These are phyloP conservation scores for Pichia kudriavzevii DNA, from an alignment of 1,139 yeast genomes.

Conservation along the genomic window DNA sequence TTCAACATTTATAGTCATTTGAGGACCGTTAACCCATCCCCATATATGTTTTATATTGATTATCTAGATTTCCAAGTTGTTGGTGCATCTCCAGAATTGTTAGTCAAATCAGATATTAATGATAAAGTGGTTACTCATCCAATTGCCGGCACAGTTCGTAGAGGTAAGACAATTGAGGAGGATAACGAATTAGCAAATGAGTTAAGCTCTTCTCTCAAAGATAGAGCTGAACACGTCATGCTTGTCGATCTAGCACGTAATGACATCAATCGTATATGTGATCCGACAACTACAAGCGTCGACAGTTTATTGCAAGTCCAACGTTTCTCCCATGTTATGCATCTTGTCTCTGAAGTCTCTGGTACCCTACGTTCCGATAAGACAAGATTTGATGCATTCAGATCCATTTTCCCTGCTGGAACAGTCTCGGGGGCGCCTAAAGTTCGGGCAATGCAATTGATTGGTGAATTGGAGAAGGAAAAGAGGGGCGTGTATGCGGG, in stretches of 20 bases:
- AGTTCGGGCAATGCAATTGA: slow-evolving; percentile 91
- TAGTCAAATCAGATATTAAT: slow-evolving; percentile 70
- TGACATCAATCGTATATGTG: slow-evolving; percentile 90
- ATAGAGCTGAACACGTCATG: slow-evolving; percentile 97
- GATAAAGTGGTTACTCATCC: slow-evolving; percentile 88
- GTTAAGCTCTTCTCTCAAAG: slow-evolving; percentile 74
- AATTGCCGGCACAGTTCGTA: slow-evolving; percentile 88
- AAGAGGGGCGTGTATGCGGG: slow-evolving; percentile 97
- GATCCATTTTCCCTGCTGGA: slow-evolving; percentile 98
- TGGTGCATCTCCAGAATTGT: slow-evolving; percentile 93
- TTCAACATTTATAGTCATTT: slow-evolving; percentile 92
- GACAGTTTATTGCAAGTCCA: slow-evolving; percentile 86
- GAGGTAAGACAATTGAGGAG: slow-evolving; percentile 87
- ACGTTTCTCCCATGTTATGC: slow-evolving; percentile 96
- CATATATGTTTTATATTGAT: slow-evolving; percentile 90
- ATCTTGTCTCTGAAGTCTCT: slow-evolving; percentile 87
- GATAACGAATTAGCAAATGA: slow-evolving; percentile 77
- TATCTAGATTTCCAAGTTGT: slow-evolving; percentile 86
- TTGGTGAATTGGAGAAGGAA: slow-evolving; percentile 81
- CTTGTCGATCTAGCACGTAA: slow-evolving; percentile 94
- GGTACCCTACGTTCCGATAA: slow-evolving; percentile 79
- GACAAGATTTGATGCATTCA: slow-evolving; percentile 90
- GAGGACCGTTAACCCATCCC: slow-evolving; percentile 94
- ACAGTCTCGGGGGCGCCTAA: slow-evolving; percentile 98
- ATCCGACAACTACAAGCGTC: slow-evolving; percentile 74